These are phyloP conservation scores for Kondoa malvinella DNA, from an alignment of 768 basidiomycete genomes.

Conservation along the genomic window DNA sequence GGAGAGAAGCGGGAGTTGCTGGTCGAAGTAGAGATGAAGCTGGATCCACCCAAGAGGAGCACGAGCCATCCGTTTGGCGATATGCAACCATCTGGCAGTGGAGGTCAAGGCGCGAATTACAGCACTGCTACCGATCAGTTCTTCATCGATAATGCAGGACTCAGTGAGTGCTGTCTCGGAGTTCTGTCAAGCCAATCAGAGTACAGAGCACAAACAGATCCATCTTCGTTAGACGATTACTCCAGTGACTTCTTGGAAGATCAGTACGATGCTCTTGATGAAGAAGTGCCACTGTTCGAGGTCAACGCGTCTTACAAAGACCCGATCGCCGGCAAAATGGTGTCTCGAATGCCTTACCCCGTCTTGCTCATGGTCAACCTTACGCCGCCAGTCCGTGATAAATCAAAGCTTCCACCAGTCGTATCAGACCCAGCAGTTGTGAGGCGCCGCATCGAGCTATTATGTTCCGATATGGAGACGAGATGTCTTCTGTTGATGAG, in stretches of 20 bases:
- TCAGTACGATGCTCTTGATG: slow-evolving; percentile 62
- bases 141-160: slow-evolving; percentile 35
- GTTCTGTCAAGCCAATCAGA: not conserved
- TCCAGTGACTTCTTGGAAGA: slow-evolving; percentile 27
- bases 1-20: slow-evolving; percentile 98
- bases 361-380: slow-evolving; percentile 87
- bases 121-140: slow-evolving; percentile 77
- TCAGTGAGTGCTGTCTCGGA: slow-evolving; percentile 1
- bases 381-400: slow-evolving; percentile 40
- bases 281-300: slow-evolving; percentile 90
- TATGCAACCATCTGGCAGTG: not conserved
- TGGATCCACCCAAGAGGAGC: not conserved
- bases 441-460: slow-evolving; percentile 83
- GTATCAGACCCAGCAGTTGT: slow-evolving; percentile 72
- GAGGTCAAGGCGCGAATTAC: slow-evolving; percentile 25
- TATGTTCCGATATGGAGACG: slow-evolving; percentile 94
- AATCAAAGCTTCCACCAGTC: slow-evolving; percentile 28
- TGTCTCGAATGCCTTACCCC: slow-evolving; percentile 73
- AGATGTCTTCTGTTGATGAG: slow-evolving; percentile 81
- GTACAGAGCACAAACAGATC: slow-evolving; percentile 5
- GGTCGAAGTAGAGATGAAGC: slow-evolving; percentile 71
- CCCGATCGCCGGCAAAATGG: slow-evolving; percentile 45
- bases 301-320: slow-evolving; percentile 28
- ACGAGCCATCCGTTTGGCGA: not conserved
- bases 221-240: slow-evolving; percentile 21